phyloP scores from a whole-genome alignment of 208 protist genomes.

The Phytomonas serpens region DNA sequence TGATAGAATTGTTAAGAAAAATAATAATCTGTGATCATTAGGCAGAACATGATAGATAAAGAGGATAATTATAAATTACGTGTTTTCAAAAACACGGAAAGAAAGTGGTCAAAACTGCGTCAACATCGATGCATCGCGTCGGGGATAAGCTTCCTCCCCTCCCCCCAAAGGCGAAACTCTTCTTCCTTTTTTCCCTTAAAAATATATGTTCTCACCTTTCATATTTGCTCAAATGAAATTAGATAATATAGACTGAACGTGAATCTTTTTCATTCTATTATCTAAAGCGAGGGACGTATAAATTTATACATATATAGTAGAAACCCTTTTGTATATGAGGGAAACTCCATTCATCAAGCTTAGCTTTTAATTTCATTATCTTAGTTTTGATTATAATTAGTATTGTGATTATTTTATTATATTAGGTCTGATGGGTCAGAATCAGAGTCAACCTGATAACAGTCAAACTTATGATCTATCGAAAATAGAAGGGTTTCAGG shows the following conservation, averaged over 20 bases:
- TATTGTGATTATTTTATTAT: slow-evolving; percentile 6
- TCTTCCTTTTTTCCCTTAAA: background rate
- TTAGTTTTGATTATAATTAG: slow-evolving; percentile 1
- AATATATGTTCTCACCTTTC: background rate
- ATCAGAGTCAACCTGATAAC: slow-evolving; percentile 21
- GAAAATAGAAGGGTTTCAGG: slow-evolving; percentile 64
- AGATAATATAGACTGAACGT: background rate
- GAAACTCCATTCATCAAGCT: slow-evolving; percentile 1
- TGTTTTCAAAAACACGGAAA: background rate
- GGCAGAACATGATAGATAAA: background rate
- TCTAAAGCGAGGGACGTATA: background rate
- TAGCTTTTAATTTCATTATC: slow-evolving; percentile 13
- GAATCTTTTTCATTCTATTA: slow-evolving; percentile 2
- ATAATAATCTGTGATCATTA: background rate
- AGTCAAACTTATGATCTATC: slow-evolving; percentile 7
- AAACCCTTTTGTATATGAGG: background rate
- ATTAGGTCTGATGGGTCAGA: slow-evolving; percentile 32
- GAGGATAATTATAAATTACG: background rate
- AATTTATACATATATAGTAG: background rate
- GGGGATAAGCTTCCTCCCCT: too few species aligned
- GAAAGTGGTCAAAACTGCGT: background rate
- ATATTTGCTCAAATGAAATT: background rate
- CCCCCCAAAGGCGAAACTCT: background rate
- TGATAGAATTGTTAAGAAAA: background rate
- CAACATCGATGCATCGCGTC: background rate